These are phyloP conservation scores for Iris pallida DNA, from an alignment of 116 monocot genomes.

Conservation along the genomic window DNA sequence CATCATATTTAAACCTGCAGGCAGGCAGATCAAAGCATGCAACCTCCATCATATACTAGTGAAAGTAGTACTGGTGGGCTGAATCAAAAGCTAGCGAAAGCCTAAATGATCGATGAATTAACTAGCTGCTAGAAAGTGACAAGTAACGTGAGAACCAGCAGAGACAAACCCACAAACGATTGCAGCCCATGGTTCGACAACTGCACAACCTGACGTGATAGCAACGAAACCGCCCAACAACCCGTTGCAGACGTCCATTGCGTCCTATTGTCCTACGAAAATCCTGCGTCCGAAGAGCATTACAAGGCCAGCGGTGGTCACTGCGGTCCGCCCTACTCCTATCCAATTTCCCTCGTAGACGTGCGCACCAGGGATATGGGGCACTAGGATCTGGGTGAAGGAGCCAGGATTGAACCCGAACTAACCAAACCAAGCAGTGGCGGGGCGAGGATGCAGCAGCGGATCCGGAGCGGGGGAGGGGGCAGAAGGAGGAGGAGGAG, in stretches of 20 bases:
- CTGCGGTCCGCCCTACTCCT: conserved; percentile 32
- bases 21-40: too few relatives aligned
- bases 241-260: conserved; percentile 42
- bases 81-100: too few relatives aligned
- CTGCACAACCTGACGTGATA: conserved; percentile 35
- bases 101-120: too few relatives aligned
- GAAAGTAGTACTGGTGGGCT: too few relatives aligned
- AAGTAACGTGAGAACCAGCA: too few relatives aligned
- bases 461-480: too few relatives aligned
- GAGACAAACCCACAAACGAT: conserved; percentile 32
- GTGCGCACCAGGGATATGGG: conserved; percentile 1
- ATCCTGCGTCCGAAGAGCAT: conserved; percentile 29
- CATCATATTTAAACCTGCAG: conserved; percentile 27
- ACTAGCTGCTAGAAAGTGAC: too few relatives aligned
- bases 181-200: conserved; percentile 43
- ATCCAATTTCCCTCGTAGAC: conserved; percentile 25
- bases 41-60: too few relatives aligned
- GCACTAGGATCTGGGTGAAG: conserved; percentile 30
- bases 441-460: too few relatives aligned
- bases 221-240: conserved; percentile 34
- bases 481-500: too few relatives aligned
- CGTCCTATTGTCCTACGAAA: conserved; percentile 34
- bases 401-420: conserved; percentile 53
- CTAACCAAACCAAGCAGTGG: conserved; percentile 70
- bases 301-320: conserved; percentile 27